Base-by-base conservation (phyloP, 805 yeast species). In the Ogataea paraovalis region DNA sequence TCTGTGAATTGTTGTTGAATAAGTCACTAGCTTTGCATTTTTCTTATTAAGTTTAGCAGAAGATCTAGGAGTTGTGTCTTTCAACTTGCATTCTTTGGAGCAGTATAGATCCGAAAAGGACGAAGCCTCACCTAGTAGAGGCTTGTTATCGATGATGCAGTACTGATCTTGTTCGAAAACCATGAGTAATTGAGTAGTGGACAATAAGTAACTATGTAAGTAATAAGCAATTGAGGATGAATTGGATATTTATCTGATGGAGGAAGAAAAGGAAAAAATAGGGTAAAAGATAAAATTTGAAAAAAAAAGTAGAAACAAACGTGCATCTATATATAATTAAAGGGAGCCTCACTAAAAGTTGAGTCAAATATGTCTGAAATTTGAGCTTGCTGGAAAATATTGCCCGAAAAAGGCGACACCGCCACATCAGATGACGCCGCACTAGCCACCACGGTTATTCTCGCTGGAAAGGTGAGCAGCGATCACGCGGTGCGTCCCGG, bases 71-170 rank as follows among this genome's bases (percentile, higher is more conserved):
- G 28, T n/a, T n/a, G 28, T 47, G 47, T 57, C 61, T 42, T 50
- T 45, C 38, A 48, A 19, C 28, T 53, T 51, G 55, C 61, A 57
- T 40, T 54, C 52, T 12, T 44, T 42, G 3, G 61, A 57, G 50
- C 61, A 57, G 48, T 57, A 57, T 19, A 57, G 27, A 2, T 48
- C 37, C 4, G 44, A 45, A 16, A 42, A 41, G 45, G 34, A 39
- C 3, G 39, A 42, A 37, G 43, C 43, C 16, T 25, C 10, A 10
- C 28, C 28, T 10, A 25, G 10, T 25, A 55, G 39, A 39, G 50
- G 51, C 28, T 48, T 55, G 53, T 48, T 55, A 43, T 57, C 61
- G 38, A 57, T 54, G 46, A 57, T 55, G 56, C 61, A 57, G 36
- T 52, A 54, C 13, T 54, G 52, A 42, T 57, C 61, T 44, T 57